phyloP scores from a whole-genome alignment of 345 rosid species.

The Rhodomyrtus tomentosa region DNA sequence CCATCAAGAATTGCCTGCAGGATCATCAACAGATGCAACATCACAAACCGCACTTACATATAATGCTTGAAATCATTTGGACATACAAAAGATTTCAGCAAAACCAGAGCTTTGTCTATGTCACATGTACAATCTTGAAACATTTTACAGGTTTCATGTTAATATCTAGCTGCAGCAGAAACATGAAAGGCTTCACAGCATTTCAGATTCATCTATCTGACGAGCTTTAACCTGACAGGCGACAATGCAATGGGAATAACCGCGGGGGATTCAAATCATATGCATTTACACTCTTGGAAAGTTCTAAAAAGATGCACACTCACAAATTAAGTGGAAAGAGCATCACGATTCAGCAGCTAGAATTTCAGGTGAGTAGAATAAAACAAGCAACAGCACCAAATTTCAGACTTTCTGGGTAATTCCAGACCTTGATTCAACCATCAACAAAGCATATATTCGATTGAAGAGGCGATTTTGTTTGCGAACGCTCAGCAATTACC shows the following conservation, averaged over 20 bases:
- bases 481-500: constrained; percentile 25
- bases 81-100: background rate
- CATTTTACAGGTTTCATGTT: background rate
- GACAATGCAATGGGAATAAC: background rate
- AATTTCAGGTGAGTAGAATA: background rate
- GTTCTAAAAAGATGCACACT: background rate
- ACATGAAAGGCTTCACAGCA: background rate
- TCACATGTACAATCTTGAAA: background rate
- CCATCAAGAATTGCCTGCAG: constrained; percentile 83
- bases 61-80: background rate
- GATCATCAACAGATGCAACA: constrained; percentile 3
- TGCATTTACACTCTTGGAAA: background rate
- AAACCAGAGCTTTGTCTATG: background rate
- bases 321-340: background rate
- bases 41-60: background rate
- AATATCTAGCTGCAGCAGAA: background rate
- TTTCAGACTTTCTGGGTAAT: background rate
- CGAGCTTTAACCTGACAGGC: background rate
- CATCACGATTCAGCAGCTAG: background rate
- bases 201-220: background rate
- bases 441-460: background rate
- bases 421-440: background rate
- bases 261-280: background rate
- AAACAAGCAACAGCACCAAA: background rate
- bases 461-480: background rate